Base-by-base conservation (phyloP, 164 flowering plant genomes). In the Brasenia schreberi region DNA sequence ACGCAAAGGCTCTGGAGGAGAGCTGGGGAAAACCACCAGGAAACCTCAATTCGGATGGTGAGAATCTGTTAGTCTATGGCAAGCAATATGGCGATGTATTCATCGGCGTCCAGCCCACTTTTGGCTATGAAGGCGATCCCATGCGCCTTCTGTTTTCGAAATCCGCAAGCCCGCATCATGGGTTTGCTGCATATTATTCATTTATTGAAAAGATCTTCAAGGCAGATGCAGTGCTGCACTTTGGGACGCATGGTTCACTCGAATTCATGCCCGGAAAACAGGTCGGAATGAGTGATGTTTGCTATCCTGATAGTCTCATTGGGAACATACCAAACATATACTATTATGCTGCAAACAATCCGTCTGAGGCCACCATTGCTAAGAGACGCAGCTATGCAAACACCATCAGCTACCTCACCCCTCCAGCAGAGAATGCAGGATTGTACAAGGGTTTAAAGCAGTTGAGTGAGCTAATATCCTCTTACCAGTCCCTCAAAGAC, bases 201-300 rank as follows among this genome's bases (percentile, higher is more conserved):
- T 95, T 73, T 66, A 92, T 95, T 19, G 99, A 95, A 83, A 95
- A 88, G 72, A 82, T 95, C 27, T 95, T 95, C 82, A 80, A 85
- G 72, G 97, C 99, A 2, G 99, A 95, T 73, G 92, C 96, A 19
- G 99, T 95, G 63, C 97, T 92, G 56, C 99, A 95, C 66, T 95
- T 95, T 68, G 99, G 99, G 0, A 95, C 99, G 27, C 99, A 95
- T 65, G 99, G 99, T 1, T 95, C 99, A 1, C 87, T 95, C 45
- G 99, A 95, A 70, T 95, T 95, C 81, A 95, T 95, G 99, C 99
- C 99, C 9, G 99, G 99, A 56, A 95, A 95, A 64, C 99, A 95
- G 65, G 99, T 95, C 7, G 99, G 97, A 52, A 95, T 95, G 99
- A 95, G 99, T 65, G 99, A 95, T 77, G 99, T 62, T 11, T 95